Base-by-base conservation (phyloP, 352 stramenopile species). In the Phytophthora sojae region DNA sequence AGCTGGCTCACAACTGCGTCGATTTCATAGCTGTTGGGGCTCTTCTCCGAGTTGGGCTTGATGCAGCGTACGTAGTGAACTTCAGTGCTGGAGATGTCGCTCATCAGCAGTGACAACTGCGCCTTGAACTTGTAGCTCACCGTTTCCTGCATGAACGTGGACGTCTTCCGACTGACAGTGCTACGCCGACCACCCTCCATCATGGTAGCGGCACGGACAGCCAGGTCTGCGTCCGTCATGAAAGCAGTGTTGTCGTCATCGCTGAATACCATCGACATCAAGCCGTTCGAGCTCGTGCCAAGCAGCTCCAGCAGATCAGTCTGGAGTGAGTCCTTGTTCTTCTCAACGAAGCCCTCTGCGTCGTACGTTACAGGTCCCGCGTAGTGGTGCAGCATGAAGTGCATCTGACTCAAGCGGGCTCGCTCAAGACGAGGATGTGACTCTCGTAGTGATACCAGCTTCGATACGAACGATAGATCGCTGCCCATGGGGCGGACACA, bases 31-130 rank as follows among this genome's bases (percentile, higher is more conserved):
- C 80, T 72, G 32, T 76, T 69, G 0, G 87, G 77, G 29, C 81
- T 91, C 76, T 97, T 97, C 44, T 82, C 69, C 1, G 80, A 85
- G 69, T 98, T 98, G 2, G 97, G 92, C 47, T 98, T 98, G 73
- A 98, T 97, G 70, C 90, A 97, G 14, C 92, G 92, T 26, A 98
- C 88, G 68, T 97, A 98, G 61, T 95, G 87, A 7, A 95, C 88
- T 39, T 94, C 81, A 0, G 91, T 97, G 19, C 83, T 87, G 15
- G 83, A 90, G 54, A 98, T 96, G 52, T 95, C 92, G 49, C 74
- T 88, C 85, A 97, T 96, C 30, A 98, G 71, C 45, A 93, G 67
- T 50, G 85, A 83, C 32, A 98, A 78, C 54, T 97, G 92, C 12
- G 84, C 82, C 61, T 96, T 96, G 77, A 97, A 98, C 71, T 95